Evolutionary conservation across 1,284 basidiomycete species (phyloP), one percentile per base, ranked within the genome.

Genomic region (Athelia sp.): DNA sequence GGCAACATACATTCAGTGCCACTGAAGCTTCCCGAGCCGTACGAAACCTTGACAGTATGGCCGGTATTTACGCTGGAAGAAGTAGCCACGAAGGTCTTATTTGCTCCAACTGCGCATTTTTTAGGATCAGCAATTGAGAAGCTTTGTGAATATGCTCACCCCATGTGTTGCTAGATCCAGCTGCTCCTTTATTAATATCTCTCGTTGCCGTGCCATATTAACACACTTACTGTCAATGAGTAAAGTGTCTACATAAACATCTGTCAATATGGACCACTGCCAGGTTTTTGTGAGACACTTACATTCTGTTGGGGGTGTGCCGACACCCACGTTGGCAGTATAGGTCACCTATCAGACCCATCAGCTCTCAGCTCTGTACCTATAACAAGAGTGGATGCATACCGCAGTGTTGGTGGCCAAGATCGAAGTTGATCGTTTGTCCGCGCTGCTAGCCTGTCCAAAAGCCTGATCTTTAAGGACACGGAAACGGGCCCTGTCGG

Each of bases 221-320:
- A n/a, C n/a, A n/a, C n/a, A n/a, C n/a, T n/a, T n/a, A n/a, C n/a
- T n/a, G n/a, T n/a, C 58, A 21, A 57, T 45, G 22, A 57, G 45
- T 6, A 57, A 52, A 22, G 45, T 46, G 43, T 54, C 50, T 54
- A 26, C n/a, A 8, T n/a, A n/a, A n/a, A n/a, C n/a, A 44, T n/a
- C 17, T 4, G 6, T 19, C 43, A 44, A 11, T 15, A 22, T 9
- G 6, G n/a, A 29, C 22, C 6, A 40, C 4, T 40, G 15, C 32
- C 32, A 40, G 36, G 6, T 17, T 40, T 17, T 40, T 40, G 6
- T 21, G 19, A 40, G 6, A n/a, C 36, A 66, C 50, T 56, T 66
- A 67, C 75, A 75, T n/a, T 69, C 34, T 4, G 68, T 72, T 2
- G 75, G 54, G 14, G 76, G 74, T 42, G 47, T 64, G 15, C 76